Evolutionary conservation across 2,329 filamentous ascomycete genomes (phyloP).

Genomic region (Colletotrichum euphorbiae): DNA sequence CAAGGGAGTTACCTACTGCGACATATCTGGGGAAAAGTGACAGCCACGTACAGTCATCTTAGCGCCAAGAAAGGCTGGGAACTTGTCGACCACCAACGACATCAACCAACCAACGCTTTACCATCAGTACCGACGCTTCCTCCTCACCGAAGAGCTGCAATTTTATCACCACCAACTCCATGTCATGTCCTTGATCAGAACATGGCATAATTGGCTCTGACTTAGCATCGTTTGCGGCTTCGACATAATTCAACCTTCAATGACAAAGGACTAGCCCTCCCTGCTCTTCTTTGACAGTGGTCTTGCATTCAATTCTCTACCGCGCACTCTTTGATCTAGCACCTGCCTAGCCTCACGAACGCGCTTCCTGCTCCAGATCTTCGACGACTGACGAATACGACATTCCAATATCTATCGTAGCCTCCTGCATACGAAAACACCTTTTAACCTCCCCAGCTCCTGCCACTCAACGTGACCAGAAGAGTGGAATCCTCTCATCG

Average conservation of each 20-base stretch:
- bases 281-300: background rate
- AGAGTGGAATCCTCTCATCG: background rate
- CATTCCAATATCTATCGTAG: background rate
- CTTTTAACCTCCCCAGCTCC: background rate
- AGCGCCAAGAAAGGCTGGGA: conserved; percentile 15
- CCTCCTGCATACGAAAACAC: background rate
- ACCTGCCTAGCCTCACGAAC: conserved; percentile 5
- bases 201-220: conserved; percentile 27
- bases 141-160: conserved; percentile 35
- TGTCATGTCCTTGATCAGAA: conserved; percentile 9
- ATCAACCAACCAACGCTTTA: conserved; percentile 13
- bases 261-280: conserved; percentile 7
- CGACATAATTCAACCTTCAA: background rate
- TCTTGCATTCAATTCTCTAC: conserved; percentile 2
- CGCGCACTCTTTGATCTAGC: conserved; percentile 8
- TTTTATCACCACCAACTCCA: conserved; percentile 16
- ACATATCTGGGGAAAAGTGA: conserved; percentile 6
- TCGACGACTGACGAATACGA: background rate
- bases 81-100: conserved; percentile 21
- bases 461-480: background rate
- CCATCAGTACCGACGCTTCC: conserved; percentile 17
- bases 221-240: background rate
- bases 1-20: background rate
- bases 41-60: background rate
- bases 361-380: background rate